Conservation (phyloP, 2,329 filamentous ascomycete species). For the Aspergillus intermedius region DNA sequence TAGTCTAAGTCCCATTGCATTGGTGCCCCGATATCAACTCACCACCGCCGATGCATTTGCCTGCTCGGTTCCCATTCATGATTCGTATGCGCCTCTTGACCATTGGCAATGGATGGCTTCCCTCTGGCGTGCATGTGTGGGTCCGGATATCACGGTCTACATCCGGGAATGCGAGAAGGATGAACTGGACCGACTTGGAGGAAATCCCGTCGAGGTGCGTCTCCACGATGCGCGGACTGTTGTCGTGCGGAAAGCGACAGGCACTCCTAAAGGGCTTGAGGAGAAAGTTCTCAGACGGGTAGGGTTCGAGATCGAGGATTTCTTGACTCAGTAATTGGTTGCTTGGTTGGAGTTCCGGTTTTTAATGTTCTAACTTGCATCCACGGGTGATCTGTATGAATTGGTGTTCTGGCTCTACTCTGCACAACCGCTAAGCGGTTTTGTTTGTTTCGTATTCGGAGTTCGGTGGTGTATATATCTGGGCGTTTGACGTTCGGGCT, state of each 20-base stretch:
- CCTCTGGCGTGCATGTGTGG: constrained; percentile 80
- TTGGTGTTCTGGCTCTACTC: neutral
- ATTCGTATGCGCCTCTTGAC: constrained; percentile 73
- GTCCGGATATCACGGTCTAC: constrained; percentile 58
- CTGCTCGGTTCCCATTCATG: constrained; percentile 64
- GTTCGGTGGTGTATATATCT: too few species aligned
- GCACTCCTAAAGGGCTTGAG: constrained; percentile 43
- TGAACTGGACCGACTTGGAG: constrained; percentile 37
- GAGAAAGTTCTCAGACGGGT: constrained; percentile 67
- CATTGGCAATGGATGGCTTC: constrained; percentile 98
- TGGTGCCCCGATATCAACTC: constrained; percentile 75
- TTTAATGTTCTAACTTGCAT: neutral
- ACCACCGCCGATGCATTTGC: constrained; percentile 71
- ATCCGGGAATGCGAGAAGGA: constrained; percentile 37
- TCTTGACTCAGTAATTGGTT: constrained; percentile 30
- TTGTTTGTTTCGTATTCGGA: too few species aligned
- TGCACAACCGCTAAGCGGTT: too few species aligned
- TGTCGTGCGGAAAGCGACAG: constrained; percentile 45
- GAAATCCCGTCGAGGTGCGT: constrained; percentile 50
- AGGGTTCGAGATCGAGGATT: constrained; percentile 84
- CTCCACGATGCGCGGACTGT: constrained; percentile 44
- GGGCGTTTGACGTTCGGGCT: too few species aligned
- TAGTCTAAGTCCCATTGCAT: constrained; percentile 57
- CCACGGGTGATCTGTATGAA: neutral
- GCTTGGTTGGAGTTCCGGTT: neutral